Conservation (phyloP, 179 eudicot genomes). For the Silene coronaria region DNA sequence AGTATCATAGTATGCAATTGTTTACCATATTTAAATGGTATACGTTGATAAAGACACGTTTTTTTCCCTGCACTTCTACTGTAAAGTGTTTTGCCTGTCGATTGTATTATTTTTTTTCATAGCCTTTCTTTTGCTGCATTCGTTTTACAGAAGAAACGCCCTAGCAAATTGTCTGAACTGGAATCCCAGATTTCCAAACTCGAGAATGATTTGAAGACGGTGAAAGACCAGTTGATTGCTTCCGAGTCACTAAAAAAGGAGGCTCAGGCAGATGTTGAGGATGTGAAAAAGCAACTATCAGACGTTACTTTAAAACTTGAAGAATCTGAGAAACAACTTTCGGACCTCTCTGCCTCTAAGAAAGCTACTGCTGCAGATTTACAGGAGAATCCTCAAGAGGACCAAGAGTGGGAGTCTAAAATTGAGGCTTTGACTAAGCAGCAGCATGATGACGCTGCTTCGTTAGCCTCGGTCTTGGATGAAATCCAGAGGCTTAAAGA, state of each 20-base stretch:
- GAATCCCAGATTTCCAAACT: constrained; percentile 76
- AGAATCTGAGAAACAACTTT: constrained; percentile 51
- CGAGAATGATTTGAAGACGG: constrained; percentile 57
- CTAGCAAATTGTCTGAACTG: constrained; percentile 56
- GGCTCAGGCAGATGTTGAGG: constrained; percentile 44
- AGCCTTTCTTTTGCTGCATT: not conserved
- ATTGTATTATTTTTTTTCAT: no score
- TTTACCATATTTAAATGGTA: no score
- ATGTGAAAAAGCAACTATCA: constrained; percentile 48
- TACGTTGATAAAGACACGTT: no score
- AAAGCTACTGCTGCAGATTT: constrained; percentile 27
- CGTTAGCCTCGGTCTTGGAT: constrained; percentile 44
- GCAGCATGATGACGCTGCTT: constrained; percentile 33
- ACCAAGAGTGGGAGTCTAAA: constrained; percentile 33
- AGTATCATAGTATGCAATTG: no score
- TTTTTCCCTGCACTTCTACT: no score
- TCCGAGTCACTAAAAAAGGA: constrained; percentile 49
- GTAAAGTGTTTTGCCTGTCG: no score
- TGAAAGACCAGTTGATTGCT: constrained; percentile 55
- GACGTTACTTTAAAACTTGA: constrained; percentile 54
- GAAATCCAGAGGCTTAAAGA: constrained; percentile 51
- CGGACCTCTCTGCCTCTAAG: constrained; percentile 32
- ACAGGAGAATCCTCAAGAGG: constrained; percentile 33
- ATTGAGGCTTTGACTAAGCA: constrained; percentile 36
- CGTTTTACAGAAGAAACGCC: constrained; percentile 41